Evolutionary conservation across 2,329 filamentous ascomycete genomes (phyloP).

Genomic region (Ascochyta lentis): DNA sequence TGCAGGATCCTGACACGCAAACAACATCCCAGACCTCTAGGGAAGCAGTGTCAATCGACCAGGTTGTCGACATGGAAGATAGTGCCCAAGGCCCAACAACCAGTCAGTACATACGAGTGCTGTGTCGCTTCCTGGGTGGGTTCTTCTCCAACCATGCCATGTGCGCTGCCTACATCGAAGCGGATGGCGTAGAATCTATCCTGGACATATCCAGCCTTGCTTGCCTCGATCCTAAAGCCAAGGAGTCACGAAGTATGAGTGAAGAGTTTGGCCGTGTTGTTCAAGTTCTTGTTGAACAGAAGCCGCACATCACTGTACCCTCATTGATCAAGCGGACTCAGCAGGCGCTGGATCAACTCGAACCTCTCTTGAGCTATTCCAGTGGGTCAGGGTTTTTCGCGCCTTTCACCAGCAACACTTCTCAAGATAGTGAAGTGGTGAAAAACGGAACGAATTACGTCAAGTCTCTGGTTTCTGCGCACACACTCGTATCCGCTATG

Average conservation of each 20-base stretch:
- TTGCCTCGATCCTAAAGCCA: constrained; percentile 77
- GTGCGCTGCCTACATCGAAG: constrained; percentile 75
- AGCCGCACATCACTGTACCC: constrained; percentile 80
- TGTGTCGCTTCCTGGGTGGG: constrained; percentile 77
- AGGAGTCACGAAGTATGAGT: constrained; percentile 65
- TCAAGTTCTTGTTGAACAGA: constrained; percentile 78
- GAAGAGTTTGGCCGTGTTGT: constrained; percentile 76
- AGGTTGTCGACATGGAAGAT: constrained; percentile 57
- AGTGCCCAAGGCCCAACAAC: constrained; percentile 58
- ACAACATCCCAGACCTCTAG: constrained; percentile 6
- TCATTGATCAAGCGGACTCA: constrained; percentile 79
- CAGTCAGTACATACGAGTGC: constrained; percentile 76
- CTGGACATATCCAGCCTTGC: constrained; percentile 84
- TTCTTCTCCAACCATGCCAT: constrained; percentile 78
- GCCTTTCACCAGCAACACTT: constrained; percentile 57
- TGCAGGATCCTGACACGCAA: constrained; percentile 60
- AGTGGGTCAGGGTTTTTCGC: constrained; percentile 71
- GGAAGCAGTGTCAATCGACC: constrained; percentile 43
- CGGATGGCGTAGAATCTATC: constrained; percentile 81
- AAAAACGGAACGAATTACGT: constrained; percentile 75
- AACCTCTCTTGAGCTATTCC: constrained; percentile 66
- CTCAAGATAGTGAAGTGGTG: constrained; percentile 46
- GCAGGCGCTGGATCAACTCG: constrained; percentile 69
- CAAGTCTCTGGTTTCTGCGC: constrained; percentile 78
- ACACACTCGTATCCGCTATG: constrained; percentile 77